Evolutionary conservation across 768 basidiomycete species (phyloP).

Genomic region (Plicaturopsis crispa): DNA sequence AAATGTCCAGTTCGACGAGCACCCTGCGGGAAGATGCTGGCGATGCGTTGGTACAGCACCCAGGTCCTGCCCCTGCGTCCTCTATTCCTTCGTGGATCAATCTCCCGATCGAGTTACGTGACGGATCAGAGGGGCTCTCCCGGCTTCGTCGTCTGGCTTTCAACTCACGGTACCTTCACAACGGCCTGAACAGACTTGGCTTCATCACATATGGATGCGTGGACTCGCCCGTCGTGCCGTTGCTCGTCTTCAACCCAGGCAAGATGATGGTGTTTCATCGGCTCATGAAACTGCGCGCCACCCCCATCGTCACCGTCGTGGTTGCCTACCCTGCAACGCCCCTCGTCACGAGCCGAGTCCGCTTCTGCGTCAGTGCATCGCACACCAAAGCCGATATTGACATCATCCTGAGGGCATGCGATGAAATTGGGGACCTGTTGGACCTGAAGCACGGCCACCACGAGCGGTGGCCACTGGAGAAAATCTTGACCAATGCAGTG

Average conservation of each 20-base stretch:
- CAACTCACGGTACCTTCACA: conserved; percentile 89
- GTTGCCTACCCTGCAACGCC: conserved; percentile 90
- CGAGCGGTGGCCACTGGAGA: conserved; percentile 75
- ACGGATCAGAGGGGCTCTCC: conserved; percentile 77
- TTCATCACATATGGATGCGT: conserved; percentile 95
- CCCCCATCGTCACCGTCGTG: conserved; percentile 83
- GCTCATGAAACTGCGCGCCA: conserved; percentile 75
- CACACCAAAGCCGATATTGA: conserved; percentile 99
- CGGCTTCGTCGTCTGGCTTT: conserved; percentile 88
- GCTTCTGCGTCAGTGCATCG: conserved; percentile 90
- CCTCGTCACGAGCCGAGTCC: conserved; percentile 77
- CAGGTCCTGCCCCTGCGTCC: conserved; percentile 61
- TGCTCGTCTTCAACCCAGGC: conserved; percentile 87
- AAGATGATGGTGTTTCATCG: conserved; percentile 91
- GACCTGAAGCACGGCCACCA: conserved; percentile 77
- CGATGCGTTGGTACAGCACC: conserved; percentile 39
- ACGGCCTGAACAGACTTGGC: conserved; percentile 81
- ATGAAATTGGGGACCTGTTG: conserved; percentile 85
- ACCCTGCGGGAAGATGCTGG: conserved; percentile 24
- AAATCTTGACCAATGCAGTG: conserved; percentile 61
- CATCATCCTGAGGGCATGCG: conserved; percentile 72
- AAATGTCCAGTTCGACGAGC: conserved; percentile 16
- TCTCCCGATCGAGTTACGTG: conserved; percentile 63
- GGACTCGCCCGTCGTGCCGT: conserved; percentile 88
- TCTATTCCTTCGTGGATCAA: conserved; percentile 73